phyloP scores from a whole-genome alignment of 2,329 filamentous ascomycete species.

The Ploettnerulaceae sp. region DNA sequence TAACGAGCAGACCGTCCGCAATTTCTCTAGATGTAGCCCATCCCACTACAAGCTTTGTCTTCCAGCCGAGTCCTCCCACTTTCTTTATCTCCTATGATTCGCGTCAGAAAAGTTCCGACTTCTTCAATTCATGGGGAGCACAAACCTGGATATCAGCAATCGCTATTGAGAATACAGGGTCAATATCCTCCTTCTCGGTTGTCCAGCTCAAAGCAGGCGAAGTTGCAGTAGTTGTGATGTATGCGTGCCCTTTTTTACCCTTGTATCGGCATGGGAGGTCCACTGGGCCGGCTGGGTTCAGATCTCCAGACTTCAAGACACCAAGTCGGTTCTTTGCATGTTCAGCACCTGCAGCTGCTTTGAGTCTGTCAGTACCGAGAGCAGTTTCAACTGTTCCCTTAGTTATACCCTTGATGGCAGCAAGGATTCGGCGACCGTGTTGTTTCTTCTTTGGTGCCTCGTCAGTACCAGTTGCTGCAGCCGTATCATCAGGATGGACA shows the following conservation, averaged over 20 bases:
- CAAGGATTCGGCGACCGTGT: slow-evolving; percentile 38
- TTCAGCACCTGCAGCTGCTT: slow-evolving; percentile 53
- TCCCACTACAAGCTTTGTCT: slow-evolving; percentile 74
- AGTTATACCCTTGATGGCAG: slow-evolving; percentile 55
- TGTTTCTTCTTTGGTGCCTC: slow-evolving; percentile 26
- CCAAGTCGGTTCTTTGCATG: slow-evolving; percentile 68
- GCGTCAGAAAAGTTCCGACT: background rate
- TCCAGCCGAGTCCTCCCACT: slow-evolving; percentile 78
- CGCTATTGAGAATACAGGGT: slow-evolving; percentile 64
- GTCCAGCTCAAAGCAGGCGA: slow-evolving; percentile 56
- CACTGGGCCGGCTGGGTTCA: slow-evolving; percentile 58
- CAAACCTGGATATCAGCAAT: slow-evolving; percentile 56
- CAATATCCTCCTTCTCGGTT: slow-evolving; percentile 43
- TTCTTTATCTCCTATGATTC: slow-evolving; percentile 60
- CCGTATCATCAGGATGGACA: slow-evolving; percentile 40
- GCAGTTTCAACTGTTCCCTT: slow-evolving; percentile 69
- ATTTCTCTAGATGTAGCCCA: slow-evolving; percentile 72
- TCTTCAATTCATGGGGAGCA: background rate
- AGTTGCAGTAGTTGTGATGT: slow-evolving; percentile 62
- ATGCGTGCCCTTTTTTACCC: slow-evolving; percentile 67
- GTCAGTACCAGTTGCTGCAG: slow-evolving; percentile 18
- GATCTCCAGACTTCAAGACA: slow-evolving; percentile 49
- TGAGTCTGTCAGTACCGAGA: slow-evolving; percentile 62
- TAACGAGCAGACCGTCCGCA: slow-evolving; percentile 58
- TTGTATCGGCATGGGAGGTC: slow-evolving; percentile 70